Percentiles rank a stretch among this genome's conserved stretches.
These are phyloP conservation scores for Cryphonectria naterciae DNA, from an alignment of 2,329 filamentous ascomycete species.

Conservation along the genomic window DNA sequence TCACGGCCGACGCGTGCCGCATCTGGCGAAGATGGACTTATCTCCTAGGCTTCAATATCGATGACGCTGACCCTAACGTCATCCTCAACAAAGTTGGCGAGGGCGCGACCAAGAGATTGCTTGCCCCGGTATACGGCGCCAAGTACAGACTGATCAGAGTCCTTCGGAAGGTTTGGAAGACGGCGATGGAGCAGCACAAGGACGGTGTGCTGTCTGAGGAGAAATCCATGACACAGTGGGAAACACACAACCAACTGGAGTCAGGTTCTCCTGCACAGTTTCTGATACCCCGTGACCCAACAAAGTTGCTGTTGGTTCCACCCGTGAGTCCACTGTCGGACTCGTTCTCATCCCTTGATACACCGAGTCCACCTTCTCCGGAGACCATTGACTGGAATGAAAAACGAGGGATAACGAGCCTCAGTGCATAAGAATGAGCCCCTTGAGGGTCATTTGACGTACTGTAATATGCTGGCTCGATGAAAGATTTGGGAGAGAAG, in stretches of 20 bases:
- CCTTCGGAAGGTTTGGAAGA: slow-evolving; percentile 34
- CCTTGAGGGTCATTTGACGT: too few species aligned
- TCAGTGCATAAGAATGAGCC: background rate
- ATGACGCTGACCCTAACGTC: slow-evolving; percentile 28
- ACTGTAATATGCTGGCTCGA: too few species aligned
- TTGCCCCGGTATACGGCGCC: slow-evolving; percentile 39
- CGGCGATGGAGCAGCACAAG: slow-evolving; percentile 27
- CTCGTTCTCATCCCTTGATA: slow-evolving; percentile 5
- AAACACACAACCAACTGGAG: background rate
- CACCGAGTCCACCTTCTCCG: slow-evolving; percentile 14
- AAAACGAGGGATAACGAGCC: background rate
- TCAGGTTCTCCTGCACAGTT: background rate
- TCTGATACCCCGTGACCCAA: background rate
- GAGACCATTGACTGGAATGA: slow-evolving; percentile 4
- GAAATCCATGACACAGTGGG: background rate
- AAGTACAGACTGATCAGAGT: slow-evolving; percentile 38
- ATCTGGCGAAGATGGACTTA: slow-evolving; percentile 42
- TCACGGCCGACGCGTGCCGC: slow-evolving; percentile 35
- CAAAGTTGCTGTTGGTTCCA: slow-evolving; percentile 18
- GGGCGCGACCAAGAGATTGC: slow-evolving; percentile 30
- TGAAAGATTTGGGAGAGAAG: background rate
- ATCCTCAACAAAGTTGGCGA: slow-evolving; percentile 31
- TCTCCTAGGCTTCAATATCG: slow-evolving; percentile 33
- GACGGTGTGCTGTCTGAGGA: background rate
- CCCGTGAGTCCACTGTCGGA: slow-evolving; percentile 19